Evolutionary conservation across 75 land plant genomes (phyloP), one percentile per base, ranked within the genome.

Genomic region (Larix kaempferi): DNA sequence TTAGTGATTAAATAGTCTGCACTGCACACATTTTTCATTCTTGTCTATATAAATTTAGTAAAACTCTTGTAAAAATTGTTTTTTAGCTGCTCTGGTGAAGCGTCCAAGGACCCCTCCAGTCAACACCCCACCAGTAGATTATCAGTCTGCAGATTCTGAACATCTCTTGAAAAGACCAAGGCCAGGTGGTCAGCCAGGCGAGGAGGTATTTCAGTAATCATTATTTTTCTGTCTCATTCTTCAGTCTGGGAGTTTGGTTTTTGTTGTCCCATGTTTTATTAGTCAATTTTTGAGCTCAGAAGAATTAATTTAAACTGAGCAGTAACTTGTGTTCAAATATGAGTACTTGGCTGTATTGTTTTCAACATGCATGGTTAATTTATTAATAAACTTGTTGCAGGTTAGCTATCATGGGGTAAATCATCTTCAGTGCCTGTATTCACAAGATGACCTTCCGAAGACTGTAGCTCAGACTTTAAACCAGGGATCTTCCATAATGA

Each of bases 391-490:
- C 14, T 33, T 39, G 13, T 77, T 87, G 60, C 91, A 88, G 74
- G 88, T 85, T 37, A 75, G 74, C 72, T 91, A 82, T 49, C 57
- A 84, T 23, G 56, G 74, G 52, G 82, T 78, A 71, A 83, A 67
- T 67, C 91, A 86, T 81, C 76, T 74, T 41, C 93, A 89, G 59
- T 78, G 78, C 39, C 77, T 88, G 67, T 82, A 86, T 59, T 82
- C 92, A 26, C 78, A 75, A 22, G 95, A 94, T 82, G 97, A 94
- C 76, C 78, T 94, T 63, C 97, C 97, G 0, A 94, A 85, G 84
- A 84, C 77, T 80, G 95, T 92, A 72, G 86, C 87, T n/a, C 79
- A 82, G 66, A 92, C 80, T 29, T 78, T 94, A 19, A 84, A 59
- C 67, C 97, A 92, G 80, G 95, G 97, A 26, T 92, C 95, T 15